A percentile compares a stretch with the other conserved stretches of the same genome.
phyloP scores from a whole-genome alignment of 2,329 filamentous ascomycete genomes.

The Talaromyces sp. region DNA sequence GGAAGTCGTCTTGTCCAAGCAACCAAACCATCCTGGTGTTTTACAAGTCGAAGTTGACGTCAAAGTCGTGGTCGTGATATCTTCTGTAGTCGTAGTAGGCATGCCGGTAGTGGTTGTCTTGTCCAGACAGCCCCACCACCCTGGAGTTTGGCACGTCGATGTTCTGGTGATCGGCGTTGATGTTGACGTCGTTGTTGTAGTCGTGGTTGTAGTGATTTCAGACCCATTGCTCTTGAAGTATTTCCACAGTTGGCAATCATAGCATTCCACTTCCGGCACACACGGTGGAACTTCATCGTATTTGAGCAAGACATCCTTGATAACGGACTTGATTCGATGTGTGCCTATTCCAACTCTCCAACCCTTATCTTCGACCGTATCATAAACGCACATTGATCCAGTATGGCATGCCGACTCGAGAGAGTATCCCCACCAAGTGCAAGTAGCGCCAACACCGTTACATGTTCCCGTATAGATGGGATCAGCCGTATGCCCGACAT shows the following conservation, averaged over 20 bases:
- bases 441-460: slow-evolving; percentile 81
- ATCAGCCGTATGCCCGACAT: slow-evolving; percentile 94
- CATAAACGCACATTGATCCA: slow-evolving; percentile 81
- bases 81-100: slow-evolving; percentile 28
- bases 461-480: slow-evolving; percentile 92
- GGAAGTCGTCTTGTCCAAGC: slow-evolving; percentile 10
- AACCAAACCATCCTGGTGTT: slow-evolving; percentile 41
- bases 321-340: slow-evolving; percentile 83
- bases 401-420: slow-evolving; percentile 91
- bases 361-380: slow-evolving; percentile 83
- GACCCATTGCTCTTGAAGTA: slow-evolving; percentile 91
- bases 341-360: slow-evolving; percentile 89
- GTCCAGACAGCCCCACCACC: slow-evolving; percentile 72
- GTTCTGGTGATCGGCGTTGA: slow-evolving; percentile 65
- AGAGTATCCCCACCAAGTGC: slow-evolving; percentile 87
- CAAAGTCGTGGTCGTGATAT: slow-evolving; percentile 25
- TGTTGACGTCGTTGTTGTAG: slow-evolving; percentile 50
- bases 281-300: slow-evolving; percentile 79
- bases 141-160: slow-evolving; percentile 81
- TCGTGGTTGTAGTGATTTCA: slow-evolving; percentile 65
- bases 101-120: slow-evolving; percentile 28
- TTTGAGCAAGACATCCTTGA: slow-evolving; percentile 75
- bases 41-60: slow-evolving; percentile 33
- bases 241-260: slow-evolving; percentile 90
- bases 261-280: slow-evolving; percentile 68